Conservation (phyloP, 2,329 filamentous ascomycete genomes). For the Chalaropsis ovoidea region DNA sequence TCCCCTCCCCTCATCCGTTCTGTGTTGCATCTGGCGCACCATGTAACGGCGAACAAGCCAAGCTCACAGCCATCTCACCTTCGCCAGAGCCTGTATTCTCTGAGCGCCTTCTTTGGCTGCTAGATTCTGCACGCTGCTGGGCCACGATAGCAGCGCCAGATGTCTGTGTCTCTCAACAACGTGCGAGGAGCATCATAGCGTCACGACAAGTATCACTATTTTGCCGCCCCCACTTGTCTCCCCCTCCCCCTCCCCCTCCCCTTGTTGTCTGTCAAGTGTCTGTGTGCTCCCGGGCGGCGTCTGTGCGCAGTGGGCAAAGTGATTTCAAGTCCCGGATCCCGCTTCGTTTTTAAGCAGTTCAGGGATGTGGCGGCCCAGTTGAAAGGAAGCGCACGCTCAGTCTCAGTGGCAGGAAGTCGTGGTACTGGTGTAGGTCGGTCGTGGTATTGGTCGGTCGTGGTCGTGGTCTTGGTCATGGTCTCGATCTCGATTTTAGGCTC, state of each 20-base stretch:
- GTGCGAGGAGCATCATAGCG: background rate
- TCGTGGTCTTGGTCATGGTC: background rate
- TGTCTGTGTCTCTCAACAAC: conserved; percentile 1
- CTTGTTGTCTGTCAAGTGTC: conserved; percentile 10
- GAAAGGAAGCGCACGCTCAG: background rate
- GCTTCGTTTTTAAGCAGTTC: background rate
- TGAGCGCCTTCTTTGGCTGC: background rate
- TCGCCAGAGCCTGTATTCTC: background rate
- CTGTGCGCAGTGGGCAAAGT: background rate
- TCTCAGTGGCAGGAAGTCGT: too few species aligned
- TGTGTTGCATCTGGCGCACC: background rate
- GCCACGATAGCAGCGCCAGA: background rate
- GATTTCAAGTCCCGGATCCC: conserved; percentile 14
- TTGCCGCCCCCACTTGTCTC: background rate
- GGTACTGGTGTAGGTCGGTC: too few species aligned
- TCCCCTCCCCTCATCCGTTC: background rate
- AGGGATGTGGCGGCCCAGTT: conserved; percentile 14
- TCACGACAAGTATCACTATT: conserved; percentile 1
- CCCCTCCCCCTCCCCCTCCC: background rate
- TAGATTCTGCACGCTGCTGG: background rate
- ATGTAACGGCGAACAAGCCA: background rate
- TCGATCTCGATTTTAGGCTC: background rate
- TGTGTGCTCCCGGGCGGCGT: conserved; percentile 2
- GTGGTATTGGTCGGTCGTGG: too few species aligned
- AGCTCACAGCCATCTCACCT: background rate